Conservation (phyloP, 306 rosid species). For the Lathyrus oleraceus region DNA sequence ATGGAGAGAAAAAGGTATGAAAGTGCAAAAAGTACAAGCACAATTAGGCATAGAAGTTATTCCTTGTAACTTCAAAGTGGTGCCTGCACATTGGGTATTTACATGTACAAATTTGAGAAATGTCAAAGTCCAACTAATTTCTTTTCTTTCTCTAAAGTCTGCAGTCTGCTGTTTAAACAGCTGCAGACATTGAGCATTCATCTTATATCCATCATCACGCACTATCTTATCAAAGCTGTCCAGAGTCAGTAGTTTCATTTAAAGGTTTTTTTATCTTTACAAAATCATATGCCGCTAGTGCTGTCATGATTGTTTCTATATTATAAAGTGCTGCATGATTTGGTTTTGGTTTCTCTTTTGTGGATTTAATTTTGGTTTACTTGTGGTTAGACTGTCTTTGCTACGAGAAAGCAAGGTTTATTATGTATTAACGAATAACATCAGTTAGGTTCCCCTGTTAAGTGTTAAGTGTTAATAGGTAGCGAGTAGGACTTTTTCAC, state of each 20-base stretch:
- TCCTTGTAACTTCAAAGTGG: not conserved
- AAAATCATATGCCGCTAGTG: not conserved
- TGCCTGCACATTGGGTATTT: not conserved
- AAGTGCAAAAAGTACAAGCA: not conserved
- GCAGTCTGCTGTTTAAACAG: not conserved
- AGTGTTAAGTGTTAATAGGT: not conserved
- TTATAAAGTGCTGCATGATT: not conserved
- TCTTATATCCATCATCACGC: not conserved
- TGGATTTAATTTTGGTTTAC: not conserved
- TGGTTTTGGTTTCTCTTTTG: not conserved
- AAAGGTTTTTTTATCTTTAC: not conserved
- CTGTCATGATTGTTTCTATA: not conserved
- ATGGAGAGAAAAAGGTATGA: not conserved
- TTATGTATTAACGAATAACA: not conserved
- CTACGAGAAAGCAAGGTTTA: not conserved
- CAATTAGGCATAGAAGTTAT: not conserved
- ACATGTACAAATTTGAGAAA: not conserved
- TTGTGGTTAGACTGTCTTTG: not conserved
- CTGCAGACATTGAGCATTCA: not conserved
- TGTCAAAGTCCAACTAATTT: not conserved
- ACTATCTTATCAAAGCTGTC: not conserved
- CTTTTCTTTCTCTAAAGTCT: not conserved
- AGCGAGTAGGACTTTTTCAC: not conserved
- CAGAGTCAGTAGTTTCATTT: not conserved
- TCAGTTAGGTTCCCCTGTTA: not conserved